These are phyloP conservation scores for Fusarium coicis DNA, from an alignment of 2,329 filamentous ascomycete genomes.

Conservation along the genomic window DNA sequence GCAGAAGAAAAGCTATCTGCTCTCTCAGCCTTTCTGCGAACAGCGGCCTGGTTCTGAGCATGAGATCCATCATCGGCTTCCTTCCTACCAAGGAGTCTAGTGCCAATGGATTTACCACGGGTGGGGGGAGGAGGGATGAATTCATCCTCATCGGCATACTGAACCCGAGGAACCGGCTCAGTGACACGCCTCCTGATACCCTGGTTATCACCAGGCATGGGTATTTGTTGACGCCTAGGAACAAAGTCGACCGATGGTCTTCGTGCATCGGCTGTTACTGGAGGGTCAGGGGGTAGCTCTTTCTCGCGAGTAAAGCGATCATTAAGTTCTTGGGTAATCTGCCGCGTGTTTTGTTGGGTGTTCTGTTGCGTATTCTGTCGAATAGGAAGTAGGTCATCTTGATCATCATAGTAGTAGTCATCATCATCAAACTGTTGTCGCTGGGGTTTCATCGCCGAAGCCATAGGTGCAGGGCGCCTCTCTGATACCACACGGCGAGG, in stretches of 20 bases:
- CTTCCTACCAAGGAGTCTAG: conserved; percentile 23
- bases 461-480: conserved; percentile 39
- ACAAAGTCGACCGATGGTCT: conserved; percentile 31
- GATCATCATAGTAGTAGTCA: conserved; percentile 35
- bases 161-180: conserved; percentile 44
- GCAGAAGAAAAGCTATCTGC: conserved; percentile 47
- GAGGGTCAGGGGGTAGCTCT: conserved; percentile 48
- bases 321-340: conserved; percentile 31
- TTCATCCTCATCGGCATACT: conserved; percentile 45
- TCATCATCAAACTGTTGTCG: conserved; percentile 27
- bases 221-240: conserved; percentile 13
- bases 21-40: conserved; percentile 41
- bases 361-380: conserved; percentile 15
- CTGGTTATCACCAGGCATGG: conserved; percentile 36
- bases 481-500: conserved; percentile 57
- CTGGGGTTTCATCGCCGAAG: conserved; percentile 17
- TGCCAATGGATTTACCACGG: conserved; percentile 36
- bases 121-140: conserved; percentile 37
- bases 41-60: conserved; percentile 30
- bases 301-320: conserved; percentile 49
- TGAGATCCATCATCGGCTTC: conserved; percentile 11
- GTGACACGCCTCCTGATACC: conserved; percentile 45
- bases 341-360: conserved; percentile 13
- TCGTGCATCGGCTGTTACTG: conserved; percentile 33
- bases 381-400: conserved; percentile 23